phyloP scores from a whole-genome alignment of 768 basidiomycete genomes.

The Trametes gibbosa region DNA sequence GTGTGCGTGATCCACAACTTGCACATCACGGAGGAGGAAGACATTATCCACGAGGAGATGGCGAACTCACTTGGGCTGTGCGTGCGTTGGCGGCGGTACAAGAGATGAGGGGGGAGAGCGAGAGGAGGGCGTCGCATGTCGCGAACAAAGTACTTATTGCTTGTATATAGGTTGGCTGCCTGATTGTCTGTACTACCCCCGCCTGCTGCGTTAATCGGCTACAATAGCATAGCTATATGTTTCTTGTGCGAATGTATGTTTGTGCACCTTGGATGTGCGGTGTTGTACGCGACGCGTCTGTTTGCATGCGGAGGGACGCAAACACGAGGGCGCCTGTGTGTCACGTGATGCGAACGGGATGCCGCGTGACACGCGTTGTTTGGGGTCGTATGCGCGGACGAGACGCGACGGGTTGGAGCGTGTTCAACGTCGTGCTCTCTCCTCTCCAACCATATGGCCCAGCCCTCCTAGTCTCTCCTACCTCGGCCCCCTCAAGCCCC shows the following conservation, averaged over 20 bases:
- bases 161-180: slow-evolving; percentile 1
- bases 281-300: neutral
- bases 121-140: no score
- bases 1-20: neutral
- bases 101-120: neutral
- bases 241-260: neutral
- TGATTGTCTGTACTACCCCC: neutral
- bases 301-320: neutral
- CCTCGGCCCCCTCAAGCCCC: neutral
- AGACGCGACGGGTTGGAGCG: slow-evolving; percentile 19
- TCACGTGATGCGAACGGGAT: slow-evolving; percentile 14
- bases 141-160: slow-evolving; percentile 1
- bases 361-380: slow-evolving; percentile 27
- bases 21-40: slow-evolving; percentile 2
- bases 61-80: slow-evolving; percentile 5
- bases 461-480: slow-evolving; percentile 4
- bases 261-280: neutral
- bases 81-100: slow-evolving; percentile 7
- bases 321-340: neutral
- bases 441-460: slow-evolving; percentile 7
- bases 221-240: neutral
- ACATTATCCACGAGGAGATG: slow-evolving; percentile 7
- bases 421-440: slow-evolving; percentile 5
- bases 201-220: slow-evolving; percentile 1
- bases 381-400: slow-evolving; percentile 20